These are phyloP conservation scores for Fusarium algeriense DNA, from an alignment of 2,329 filamentous ascomycete species.

Conservation along the genomic window DNA sequence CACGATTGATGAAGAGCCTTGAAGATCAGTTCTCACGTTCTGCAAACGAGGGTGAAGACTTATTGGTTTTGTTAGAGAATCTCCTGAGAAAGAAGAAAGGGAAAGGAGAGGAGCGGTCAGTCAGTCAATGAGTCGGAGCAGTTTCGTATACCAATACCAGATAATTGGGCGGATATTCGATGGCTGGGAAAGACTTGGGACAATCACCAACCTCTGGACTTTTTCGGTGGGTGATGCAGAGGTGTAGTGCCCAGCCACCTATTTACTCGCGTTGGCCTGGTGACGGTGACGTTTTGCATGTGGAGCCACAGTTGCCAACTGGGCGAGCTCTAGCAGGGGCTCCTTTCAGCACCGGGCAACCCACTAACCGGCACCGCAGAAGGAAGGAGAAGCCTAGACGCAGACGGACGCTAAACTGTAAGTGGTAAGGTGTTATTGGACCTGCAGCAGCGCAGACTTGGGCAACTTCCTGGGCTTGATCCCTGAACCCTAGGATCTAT, in stretches of 20 bases:
- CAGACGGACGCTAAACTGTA: constrained; percentile 1
- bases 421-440: constrained; percentile 29
- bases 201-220: constrained; percentile 43
- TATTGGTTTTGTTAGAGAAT: constrained; percentile 37
- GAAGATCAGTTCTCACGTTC: constrained; percentile 43
- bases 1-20: constrained; percentile 25
- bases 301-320: constrained; percentile 21
- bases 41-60: constrained; percentile 43
- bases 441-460: constrained; percentile 35
- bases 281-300: constrained; percentile 41
- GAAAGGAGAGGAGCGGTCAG: constrained; percentile 38
- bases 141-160: constrained; percentile 34
- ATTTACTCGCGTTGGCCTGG: constrained; percentile 46
- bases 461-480: constrained; percentile 30
- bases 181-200: constrained; percentile 43
- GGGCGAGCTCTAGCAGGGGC: constrained; percentile 1
- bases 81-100: constrained; percentile 28
- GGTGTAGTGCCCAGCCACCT: constrained; percentile 43
- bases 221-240: constrained; percentile 38
- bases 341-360: constrained; percentile 41
- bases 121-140: constrained; percentile 29
- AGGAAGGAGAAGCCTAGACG: constrained; percentile 18
- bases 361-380: constrained; percentile 30
- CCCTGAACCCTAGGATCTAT: constrained; percentile 42
- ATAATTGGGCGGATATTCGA: constrained; percentile 40